Conservation (phyloP, 202 grass and related monocot species). For the Schoenoplectus tabernaemontani region DNA sequence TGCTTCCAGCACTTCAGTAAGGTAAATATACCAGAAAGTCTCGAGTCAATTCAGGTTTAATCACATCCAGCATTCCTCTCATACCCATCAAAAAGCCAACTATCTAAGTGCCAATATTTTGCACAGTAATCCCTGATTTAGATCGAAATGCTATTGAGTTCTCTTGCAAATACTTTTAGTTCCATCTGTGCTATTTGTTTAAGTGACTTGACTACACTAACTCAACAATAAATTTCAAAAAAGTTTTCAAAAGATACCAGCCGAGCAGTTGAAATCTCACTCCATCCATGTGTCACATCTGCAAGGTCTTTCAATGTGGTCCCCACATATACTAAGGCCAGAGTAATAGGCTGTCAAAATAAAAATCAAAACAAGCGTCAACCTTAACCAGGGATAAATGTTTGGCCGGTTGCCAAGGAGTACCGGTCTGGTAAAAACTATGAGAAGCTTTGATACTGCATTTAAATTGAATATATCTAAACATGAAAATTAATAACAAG, state of each 20-base stretch:
- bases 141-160: not conserved
- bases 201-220: not conserved
- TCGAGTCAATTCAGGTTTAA: not conserved
- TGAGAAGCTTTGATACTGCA: not conserved
- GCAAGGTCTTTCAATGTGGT: conserved; percentile 95
- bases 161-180: not conserved
- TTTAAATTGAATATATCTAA: not conserved
- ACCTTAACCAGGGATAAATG: not conserved
- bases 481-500: not conserved
- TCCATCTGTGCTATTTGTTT: not conserved
- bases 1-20: not conserved
- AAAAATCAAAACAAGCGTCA: conserved; percentile 13
- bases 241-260: conserved; percentile 46
- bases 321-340: conserved; percentile 84
- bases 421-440: conserved; percentile 8
- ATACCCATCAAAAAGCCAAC: not conserved
- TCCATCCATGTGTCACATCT: conserved; percentile 97
- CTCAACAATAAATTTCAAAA: not conserved
- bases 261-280: conserved; percentile 71
- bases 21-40: not conserved
- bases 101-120: not conserved
- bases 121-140: not conserved
- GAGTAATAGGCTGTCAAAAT: conserved; percentile 72
- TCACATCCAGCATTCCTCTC: not conserved
- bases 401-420: not conserved